Conservation (phyloP, 2,329 filamentous ascomycete genomes). For the Sclerotinia spermophila region DNA sequence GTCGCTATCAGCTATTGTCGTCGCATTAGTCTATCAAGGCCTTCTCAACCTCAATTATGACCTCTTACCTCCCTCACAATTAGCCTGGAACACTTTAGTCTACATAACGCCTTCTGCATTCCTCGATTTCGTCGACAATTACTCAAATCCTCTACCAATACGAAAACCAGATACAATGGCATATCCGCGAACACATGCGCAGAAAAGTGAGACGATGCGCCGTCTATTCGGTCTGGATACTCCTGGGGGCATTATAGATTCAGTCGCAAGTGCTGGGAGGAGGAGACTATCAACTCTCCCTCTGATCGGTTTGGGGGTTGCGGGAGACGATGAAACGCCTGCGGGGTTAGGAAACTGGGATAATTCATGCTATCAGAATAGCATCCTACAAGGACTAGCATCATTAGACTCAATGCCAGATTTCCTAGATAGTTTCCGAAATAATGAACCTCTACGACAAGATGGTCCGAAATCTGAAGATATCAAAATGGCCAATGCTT, state of each 20-base stretch:
- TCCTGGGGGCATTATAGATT: constrained; percentile 51
- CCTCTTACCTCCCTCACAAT: constrained; percentile 43
- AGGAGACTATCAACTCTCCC: constrained; percentile 51
- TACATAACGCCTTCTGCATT: constrained; percentile 53
- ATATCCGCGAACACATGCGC: constrained; percentile 46
- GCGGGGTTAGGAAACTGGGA: constrained; percentile 83
- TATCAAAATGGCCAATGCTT: constrained; percentile 36
- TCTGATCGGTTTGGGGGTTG: constrained; percentile 35
- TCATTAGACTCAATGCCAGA: constrained; percentile 66
- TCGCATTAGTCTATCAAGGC: constrained; percentile 34
- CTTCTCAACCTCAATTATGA: constrained; percentile 36
- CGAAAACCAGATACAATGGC: constrained; percentile 40
- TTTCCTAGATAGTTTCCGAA: constrained; percentile 55
- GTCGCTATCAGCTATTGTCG: constrained; percentile 28
- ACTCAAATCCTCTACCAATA: constrained; percentile 43
- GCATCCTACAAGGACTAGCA: constrained; percentile 80
- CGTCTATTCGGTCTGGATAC: constrained; percentile 59
- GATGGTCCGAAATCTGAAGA: constrained; percentile 26
- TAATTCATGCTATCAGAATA: constrained; percentile 98
- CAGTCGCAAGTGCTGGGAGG: constrained; percentile 56
- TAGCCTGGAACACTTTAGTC: constrained; percentile 61
- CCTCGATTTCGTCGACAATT: constrained; percentile 53
- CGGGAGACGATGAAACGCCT: constrained; percentile 44
- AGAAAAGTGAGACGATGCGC: constrained; percentile 63
- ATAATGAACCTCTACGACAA: constrained; percentile 29